These are phyloP conservation scores for Populus alba DNA, from an alignment of 345 rosid genomes.

Conservation along the genomic window DNA sequence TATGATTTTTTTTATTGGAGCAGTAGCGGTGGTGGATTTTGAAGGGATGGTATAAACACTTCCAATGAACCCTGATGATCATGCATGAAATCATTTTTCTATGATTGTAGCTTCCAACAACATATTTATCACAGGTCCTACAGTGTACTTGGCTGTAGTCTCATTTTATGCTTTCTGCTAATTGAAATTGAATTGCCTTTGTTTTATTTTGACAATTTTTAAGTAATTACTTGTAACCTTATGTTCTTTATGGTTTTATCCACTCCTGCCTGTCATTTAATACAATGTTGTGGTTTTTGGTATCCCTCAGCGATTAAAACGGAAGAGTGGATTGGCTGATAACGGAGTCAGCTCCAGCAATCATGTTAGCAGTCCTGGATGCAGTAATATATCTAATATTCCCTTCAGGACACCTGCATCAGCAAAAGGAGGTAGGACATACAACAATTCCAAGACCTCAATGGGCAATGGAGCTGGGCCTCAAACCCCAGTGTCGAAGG, in stretches of 20 bases:
- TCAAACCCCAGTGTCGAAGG: conserved; percentile 64
- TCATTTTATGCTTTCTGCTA: not conserved
- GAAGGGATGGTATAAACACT: not conserved
- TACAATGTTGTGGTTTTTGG: conserved; percentile 8
- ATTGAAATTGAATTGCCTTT: not conserved
- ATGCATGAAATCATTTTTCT: not conserved
- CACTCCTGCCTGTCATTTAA: conserved; percentile 11
- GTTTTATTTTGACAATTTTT: not conserved
- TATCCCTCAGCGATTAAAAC: conserved; percentile 52
- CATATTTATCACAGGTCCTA: not conserved
- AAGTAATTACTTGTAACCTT: not conserved
- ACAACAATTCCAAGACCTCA: conserved; percentile 54
- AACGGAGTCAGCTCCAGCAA: conserved; percentile 42
- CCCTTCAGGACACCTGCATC: conserved; percentile 75
- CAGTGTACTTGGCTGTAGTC: not conserved
- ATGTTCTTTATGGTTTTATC: not conserved
- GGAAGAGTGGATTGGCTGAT: conserved; percentile 46
- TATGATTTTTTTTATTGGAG: not conserved
- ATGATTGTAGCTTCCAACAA: not conserved
- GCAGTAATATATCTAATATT: conserved; percentile 38
- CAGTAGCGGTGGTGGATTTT: not conserved
- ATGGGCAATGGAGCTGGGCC: conserved; percentile 60
- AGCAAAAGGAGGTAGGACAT: conserved; percentile 59
- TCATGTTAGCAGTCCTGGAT: conserved; percentile 48
- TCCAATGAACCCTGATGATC: not conserved